A percentile compares a stretch with the other conserved stretches of the same genome.
phyloP scores from a whole-genome alignment of 2,329 filamentous ascomycete genomes.

The Colletotrichum aenigma region DNA sequence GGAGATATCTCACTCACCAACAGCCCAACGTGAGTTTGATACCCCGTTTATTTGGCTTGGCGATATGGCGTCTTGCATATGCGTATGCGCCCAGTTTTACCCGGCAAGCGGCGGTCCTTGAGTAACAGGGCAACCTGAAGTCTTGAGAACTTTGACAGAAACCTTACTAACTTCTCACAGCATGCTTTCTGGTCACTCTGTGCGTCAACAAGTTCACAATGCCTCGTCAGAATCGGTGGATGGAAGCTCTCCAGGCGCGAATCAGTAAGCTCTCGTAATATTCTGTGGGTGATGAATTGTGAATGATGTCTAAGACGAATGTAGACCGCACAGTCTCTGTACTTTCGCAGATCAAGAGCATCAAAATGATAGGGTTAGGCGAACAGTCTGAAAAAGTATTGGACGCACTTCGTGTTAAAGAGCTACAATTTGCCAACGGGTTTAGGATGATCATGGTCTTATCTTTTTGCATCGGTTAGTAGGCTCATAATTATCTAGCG shows the following conservation, averaged over 20 bases:
- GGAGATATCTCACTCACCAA: too few species aligned
- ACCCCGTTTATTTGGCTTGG: too few species aligned
- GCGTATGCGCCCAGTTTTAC: too few species aligned
- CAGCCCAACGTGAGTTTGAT: too few species aligned
- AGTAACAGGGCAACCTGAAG: too few species aligned
- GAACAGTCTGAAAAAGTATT: background rate
- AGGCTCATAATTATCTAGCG: background rate
- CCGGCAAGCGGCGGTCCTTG: too few species aligned
- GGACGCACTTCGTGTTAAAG: background rate
- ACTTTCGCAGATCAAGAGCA: background rate
- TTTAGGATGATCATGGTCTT: background rate
- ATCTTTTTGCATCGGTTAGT: background rate
- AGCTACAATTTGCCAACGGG: background rate
- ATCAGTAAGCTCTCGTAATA: background rate
- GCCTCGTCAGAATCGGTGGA: background rate
- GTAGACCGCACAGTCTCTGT: background rate
- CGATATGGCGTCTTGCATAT: too few species aligned
- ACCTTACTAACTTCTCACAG: background rate
- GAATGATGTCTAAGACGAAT: background rate
- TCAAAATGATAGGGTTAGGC: accelerated
- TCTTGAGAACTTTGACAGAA: accelerated
- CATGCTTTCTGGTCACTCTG: background rate
- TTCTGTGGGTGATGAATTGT: accelerated
- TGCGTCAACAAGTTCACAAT: background rate
- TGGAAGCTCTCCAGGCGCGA: background rate